Percentiles rank a stretch among this genome's conserved stretches.
Evolutionary conservation across 208 protist genomes (phyloP).

Genomic region (Acanthamoeba sp.): DNA sequence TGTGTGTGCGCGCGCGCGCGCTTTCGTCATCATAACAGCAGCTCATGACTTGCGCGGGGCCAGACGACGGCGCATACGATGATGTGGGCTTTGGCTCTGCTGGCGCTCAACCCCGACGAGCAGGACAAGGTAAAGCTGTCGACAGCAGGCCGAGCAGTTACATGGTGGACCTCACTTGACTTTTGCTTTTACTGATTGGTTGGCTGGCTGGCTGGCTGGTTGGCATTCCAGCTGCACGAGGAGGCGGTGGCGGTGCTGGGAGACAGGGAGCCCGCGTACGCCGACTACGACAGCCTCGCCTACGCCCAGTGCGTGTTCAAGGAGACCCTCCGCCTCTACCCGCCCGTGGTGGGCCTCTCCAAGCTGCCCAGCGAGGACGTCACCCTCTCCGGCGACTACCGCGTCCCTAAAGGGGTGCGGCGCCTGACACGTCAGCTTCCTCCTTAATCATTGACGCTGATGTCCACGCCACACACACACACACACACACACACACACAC

Average conservation of each 20-base stretch:
- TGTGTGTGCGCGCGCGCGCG: too few relatives aligned
- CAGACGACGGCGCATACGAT: slow-evolving; percentile 11
- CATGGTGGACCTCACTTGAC: too few relatives aligned
- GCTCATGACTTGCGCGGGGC: not conserved
- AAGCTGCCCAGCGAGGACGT: not conserved
- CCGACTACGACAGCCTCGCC: not conserved
- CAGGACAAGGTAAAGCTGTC: not conserved
- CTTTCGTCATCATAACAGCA: too few relatives aligned
- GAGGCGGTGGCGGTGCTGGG: not conserved
- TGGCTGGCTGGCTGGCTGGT: not conserved
- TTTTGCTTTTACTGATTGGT: too few relatives aligned
- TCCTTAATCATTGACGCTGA: not conserved
- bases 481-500: too few relatives aligned
- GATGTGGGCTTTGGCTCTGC: not conserved
- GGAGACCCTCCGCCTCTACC: slow-evolving; percentile 33
- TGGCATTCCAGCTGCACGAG: not conserved
- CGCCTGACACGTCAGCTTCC: not conserved
- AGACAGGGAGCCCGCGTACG: slow-evolving; percentile 6
- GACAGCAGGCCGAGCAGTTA: not conserved
- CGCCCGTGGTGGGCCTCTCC: not conserved
- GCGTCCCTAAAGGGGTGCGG: too few relatives aligned
- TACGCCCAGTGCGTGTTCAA: slow-evolving; percentile 52
- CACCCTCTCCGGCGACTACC: too few relatives aligned
- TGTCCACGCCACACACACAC: too few relatives aligned
- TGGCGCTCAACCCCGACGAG: not conserved